Evolutionary conservation across 2,329 filamentous ascomycete species (phyloP).

Genomic region (Fusarium continuum): DNA sequence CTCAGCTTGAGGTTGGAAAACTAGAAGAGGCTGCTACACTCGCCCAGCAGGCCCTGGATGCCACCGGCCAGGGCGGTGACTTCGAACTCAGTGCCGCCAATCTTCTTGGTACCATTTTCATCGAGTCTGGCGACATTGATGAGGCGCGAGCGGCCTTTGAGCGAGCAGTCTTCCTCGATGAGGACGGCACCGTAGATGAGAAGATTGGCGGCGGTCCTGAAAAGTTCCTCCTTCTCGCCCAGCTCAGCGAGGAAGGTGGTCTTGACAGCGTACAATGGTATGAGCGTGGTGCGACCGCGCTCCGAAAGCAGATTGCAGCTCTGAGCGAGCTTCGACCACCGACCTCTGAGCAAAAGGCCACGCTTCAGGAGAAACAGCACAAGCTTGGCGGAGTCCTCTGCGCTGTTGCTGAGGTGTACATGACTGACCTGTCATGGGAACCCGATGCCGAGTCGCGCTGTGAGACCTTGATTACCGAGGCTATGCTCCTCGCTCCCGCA

Average conservation of each 20-base stretch:
- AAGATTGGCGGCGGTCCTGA: slow-evolving; percentile 83
- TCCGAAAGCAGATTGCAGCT: slow-evolving; percentile 75
- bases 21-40: slow-evolving; percentile 52
- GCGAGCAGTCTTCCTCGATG: slow-evolving; percentile 78
- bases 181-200: slow-evolving; percentile 75
- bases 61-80: slow-evolving; percentile 57
- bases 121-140: slow-evolving; percentile 85
- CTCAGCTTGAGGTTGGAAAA: slow-evolving; percentile 55
- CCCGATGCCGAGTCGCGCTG: slow-evolving; percentile 88
- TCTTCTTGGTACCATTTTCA: slow-evolving; percentile 80
- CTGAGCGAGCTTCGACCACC: slow-evolving; percentile 60
- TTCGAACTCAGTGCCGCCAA: slow-evolving; percentile 73
- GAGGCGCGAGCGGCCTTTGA: slow-evolving; percentile 77
- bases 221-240: slow-evolving; percentile 94
- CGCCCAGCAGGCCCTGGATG: slow-evolving; percentile 55
- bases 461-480: slow-evolving; percentile 89
- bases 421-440: slow-evolving; percentile 97
- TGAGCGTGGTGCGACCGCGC: slow-evolving; percentile 73
- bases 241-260: slow-evolving; percentile 79
- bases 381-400: slow-evolving; percentile 93
- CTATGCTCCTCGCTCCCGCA: slow-evolving; percentile 82
- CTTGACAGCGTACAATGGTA: slow-evolving; percentile 73
- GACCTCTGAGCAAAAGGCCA: slow-evolving; percentile 51
- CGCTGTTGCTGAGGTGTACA: slow-evolving; percentile 95
- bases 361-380: slow-evolving; percentile 73